phyloP scores from a whole-genome alignment of 208 protist species.

The Trypanosoma platydactyli region DNA sequence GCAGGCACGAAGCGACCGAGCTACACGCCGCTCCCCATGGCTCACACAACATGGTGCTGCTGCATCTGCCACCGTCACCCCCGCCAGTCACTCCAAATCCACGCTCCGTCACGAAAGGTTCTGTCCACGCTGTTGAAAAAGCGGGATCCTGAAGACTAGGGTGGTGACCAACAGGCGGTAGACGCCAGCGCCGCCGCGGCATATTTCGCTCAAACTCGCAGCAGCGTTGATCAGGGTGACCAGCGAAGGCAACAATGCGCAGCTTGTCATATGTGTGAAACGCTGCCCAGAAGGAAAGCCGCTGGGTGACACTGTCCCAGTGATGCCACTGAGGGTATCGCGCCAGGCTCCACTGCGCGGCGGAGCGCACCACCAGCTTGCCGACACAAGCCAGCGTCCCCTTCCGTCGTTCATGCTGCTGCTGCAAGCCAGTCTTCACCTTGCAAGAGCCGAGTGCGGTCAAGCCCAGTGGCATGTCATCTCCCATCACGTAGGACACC shows the following conservation, averaged over 20 bases:
- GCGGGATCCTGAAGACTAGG: not conserved
- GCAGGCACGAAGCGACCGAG: constrained; percentile 6
- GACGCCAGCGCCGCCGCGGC: not conserved
- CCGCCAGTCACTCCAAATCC: constrained; percentile 7
- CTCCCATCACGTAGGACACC: constrained; percentile 7
- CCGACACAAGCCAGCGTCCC: not conserved
- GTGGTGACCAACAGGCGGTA: not conserved
- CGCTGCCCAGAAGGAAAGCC: constrained; percentile 22
- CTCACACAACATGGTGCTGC: constrained; percentile 7
- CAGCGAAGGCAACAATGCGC: constrained; percentile 23
- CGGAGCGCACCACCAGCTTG: constrained; percentile 9
- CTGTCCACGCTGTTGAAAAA: not conserved
- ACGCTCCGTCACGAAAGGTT: not conserved
- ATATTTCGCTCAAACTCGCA: constrained; percentile 35
- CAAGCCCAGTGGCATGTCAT: too few relatives aligned
- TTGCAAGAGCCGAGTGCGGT: not conserved
- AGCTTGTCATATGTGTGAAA: constrained; percentile 27
- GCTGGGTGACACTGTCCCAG: constrained; percentile 24
- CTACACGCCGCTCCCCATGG: constrained; percentile 22
- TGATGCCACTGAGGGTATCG: constrained; percentile 21
- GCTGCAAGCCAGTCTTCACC: not conserved
- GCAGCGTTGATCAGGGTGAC: constrained; percentile 24
- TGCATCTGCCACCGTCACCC: not conserved
- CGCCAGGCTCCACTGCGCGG: constrained; percentile 20
- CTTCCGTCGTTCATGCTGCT: not conserved